Evolutionary conservation across 208 protist genomes (phyloP).

Genomic region (Acanthamoeba royreba): DNA sequence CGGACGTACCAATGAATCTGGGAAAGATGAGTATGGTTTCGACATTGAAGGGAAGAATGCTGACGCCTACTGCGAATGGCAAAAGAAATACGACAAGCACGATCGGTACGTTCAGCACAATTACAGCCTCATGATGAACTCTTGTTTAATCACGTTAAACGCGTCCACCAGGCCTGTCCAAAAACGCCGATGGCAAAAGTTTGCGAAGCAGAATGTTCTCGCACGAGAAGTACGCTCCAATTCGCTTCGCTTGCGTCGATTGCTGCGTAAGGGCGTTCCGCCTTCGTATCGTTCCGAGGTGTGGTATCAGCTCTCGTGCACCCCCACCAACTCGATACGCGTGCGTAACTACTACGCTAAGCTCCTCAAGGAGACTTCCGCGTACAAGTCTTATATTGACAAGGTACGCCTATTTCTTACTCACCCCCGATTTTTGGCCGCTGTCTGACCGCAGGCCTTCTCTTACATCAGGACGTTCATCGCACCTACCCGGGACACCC

Average conservation of each 20-base stretch:
- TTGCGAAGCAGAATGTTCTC: no score
- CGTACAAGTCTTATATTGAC: not conserved
- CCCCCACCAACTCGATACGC: not conserved
- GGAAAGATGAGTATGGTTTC: not conserved
- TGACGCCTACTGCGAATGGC: not conserved
- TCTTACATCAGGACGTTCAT: conserved; percentile 57
- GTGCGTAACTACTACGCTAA: not conserved
- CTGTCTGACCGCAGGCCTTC: not conserved
- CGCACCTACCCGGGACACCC: conserved; percentile 68
- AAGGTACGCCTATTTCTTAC: not conserved
- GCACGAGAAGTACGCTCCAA: no score
- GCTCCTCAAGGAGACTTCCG: not conserved
- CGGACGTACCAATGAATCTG: no score
- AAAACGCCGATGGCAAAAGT: no score
- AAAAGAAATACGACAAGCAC: not conserved
- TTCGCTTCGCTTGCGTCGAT: no score
- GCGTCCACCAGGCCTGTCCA: no score
- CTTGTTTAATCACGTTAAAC: no score
- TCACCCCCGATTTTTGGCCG: not conserved
- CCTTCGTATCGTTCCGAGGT: not conserved
- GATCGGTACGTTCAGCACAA: no score
- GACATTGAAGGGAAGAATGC: not conserved
- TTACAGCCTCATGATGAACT: no score
- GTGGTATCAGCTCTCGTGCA: not conserved
- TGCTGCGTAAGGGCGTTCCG: no score